phyloP scores from a whole-genome alignment of 2,329 filamentous ascomycete genomes.

The Colletotrichum gigasporum region DNA sequence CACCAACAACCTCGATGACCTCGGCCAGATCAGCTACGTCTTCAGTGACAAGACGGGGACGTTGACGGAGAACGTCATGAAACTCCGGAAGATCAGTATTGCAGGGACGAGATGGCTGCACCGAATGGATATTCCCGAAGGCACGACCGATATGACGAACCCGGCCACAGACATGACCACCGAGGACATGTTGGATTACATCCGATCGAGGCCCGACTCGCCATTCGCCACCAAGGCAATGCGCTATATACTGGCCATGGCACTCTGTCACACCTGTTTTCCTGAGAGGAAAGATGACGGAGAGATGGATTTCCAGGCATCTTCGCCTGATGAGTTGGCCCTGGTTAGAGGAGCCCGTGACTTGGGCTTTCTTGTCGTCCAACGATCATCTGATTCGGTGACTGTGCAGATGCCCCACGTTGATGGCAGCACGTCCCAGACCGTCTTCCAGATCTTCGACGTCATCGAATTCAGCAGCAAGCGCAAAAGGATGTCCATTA shows the following conservation, averaged over 20 bases:
- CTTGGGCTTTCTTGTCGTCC: constrained; percentile 80
- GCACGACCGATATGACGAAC: constrained; percentile 51
- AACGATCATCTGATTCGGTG: constrained; percentile 77
- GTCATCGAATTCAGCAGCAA: constrained; percentile 91
- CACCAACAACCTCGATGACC: constrained; percentile 92
- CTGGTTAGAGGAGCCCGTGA: constrained; percentile 87
- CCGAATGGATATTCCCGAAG: constrained; percentile 71
- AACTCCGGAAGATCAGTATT: constrained; percentile 90
- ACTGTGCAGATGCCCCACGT: constrained; percentile 56
- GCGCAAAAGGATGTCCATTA: constrained; percentile 88
- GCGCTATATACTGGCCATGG: constrained; percentile 84
- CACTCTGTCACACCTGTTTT: constrained; percentile 89
- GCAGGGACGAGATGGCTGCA: constrained; percentile 91
- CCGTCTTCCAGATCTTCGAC: constrained; percentile 82
- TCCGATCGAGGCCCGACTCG: constrained; percentile 78
- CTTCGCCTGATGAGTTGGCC: constrained; percentile 90
- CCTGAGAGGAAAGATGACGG: constrained; percentile 80
- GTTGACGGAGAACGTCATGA: constrained; percentile 93
- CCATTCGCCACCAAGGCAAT: constrained; percentile 81
- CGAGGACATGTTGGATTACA: constrained; percentile 79
- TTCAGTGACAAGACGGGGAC: constrained; percentile 97
- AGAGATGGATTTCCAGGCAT: constrained; percentile 80
- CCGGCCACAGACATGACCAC: constrained; percentile 67
- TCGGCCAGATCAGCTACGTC: constrained; percentile 88
- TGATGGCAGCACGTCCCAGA: constrained; percentile 52